A percentile compares a stretch with the other conserved stretches of the same genome.
These are phyloP conservation scores for Fraxinus velutina DNA, from an alignment of 305 asterid genomes.

Conservation along the genomic window DNA sequence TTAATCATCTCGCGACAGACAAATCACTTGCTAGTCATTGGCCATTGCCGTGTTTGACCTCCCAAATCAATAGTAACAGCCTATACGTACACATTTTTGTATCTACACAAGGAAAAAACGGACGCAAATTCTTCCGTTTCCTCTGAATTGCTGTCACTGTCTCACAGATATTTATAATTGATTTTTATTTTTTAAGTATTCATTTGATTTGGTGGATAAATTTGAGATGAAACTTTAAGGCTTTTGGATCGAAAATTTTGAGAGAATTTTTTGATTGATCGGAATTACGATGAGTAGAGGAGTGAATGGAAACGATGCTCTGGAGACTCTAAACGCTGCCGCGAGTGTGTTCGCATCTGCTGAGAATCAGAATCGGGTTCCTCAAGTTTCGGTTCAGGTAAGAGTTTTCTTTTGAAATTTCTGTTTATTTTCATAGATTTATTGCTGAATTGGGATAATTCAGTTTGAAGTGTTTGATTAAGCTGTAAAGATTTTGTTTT, in stretches of 20 bases:
- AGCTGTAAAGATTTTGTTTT: constrained; percentile 9
- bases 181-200: not conserved
- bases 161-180: not conserved
- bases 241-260: not conserved
- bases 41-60: constrained; percentile 54
- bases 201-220: not conserved
- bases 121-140: constrained; percentile 11
- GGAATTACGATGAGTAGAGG: constrained; percentile 42
- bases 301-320: constrained; percentile 37
- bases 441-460: constrained; percentile 18
- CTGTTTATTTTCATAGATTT: not conserved
- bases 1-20: constrained; percentile 27
- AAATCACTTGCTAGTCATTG: constrained; percentile 32
- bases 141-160: not conserved
- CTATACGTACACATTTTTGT: constrained; percentile 3
- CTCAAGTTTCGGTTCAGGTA: constrained; percentile 58
- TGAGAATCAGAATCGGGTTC: constrained; percentile 57
- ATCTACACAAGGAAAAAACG: not conserved
- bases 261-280: constrained; percentile 24
- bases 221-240: constrained; percentile 6
- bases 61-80: constrained; percentile 9
- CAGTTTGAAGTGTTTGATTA: constrained; percentile 1
- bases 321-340: constrained; percentile 84
- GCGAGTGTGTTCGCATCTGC: constrained; percentile 81
- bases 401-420: constrained; percentile 12